Percentiles rank a stretch among this genome's conserved stretches.
Evolutionary conservation across 2,329 filamentous ascomycete genomes (phyloP).

Genomic region (Tolypocladium nubicola): DNA sequence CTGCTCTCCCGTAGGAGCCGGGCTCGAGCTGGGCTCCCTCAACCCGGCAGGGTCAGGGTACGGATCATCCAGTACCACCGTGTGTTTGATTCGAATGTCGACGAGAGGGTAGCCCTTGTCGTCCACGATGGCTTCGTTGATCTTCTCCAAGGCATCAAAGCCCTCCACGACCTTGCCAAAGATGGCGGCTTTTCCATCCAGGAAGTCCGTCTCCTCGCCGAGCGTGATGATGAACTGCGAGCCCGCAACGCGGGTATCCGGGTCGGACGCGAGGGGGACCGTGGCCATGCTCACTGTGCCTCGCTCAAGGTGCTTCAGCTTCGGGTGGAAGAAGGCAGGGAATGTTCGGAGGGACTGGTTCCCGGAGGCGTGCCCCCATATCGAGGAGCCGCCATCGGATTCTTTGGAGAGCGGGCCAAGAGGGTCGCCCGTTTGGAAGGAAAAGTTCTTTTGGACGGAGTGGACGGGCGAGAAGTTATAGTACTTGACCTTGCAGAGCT

Average conservation of each 20-base stretch:
- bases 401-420: constrained; percentile 74
- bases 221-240: constrained; percentile 94
- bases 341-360: constrained; percentile 64
- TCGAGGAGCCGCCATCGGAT: constrained; percentile 85
- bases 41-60: constrained; percentile 74
- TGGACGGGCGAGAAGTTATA: constrained; percentile 96
- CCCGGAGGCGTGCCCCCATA: constrained; percentile 75
- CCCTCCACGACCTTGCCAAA: constrained; percentile 95
- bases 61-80: constrained; percentile 83
- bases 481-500: constrained; percentile 98
- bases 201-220: constrained; percentile 77
- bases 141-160: constrained; percentile 86
- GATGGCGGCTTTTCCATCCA: constrained; percentile 88
- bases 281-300: constrained; percentile 99
- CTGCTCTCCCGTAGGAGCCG: constrained; percentile 72
- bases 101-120: constrained; percentile 78
- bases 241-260: constrained; percentile 70
- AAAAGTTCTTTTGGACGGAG: constrained; percentile 88
- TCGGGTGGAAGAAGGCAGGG: constrained; percentile 71
- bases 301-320: constrained; percentile 77
- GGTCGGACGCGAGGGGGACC: constrained; percentile 61
- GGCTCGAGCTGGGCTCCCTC: constrained; percentile 67
- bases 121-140: constrained; percentile 84
- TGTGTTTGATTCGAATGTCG: constrained; percentile 91
- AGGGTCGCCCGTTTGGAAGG: constrained; percentile 91